A percentile compares a stretch with the other conserved stretches of the same genome.
Evolutionary conservation across 345 rosid species (phyloP).

Genomic region (Angophora floribunda): DNA sequence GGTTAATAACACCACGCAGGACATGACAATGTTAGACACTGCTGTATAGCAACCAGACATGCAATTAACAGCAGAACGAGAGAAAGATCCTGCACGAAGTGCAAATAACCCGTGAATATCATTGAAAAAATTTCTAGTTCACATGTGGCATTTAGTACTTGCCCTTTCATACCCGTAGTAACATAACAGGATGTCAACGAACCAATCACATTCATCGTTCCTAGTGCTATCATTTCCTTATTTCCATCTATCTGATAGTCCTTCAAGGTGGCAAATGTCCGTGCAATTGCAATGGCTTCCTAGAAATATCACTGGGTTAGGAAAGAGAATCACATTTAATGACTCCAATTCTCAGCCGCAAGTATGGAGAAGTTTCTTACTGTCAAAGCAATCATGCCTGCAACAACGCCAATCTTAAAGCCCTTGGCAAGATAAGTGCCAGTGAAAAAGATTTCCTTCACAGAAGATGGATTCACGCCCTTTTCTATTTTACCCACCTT

Average conservation of each 20-base stretch:
- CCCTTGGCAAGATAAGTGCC: conserved; percentile 6
- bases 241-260: conserved; percentile 39
- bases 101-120: background rate
- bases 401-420: conserved; percentile 7
- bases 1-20: conserved; percentile 48
- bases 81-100: conserved; percentile 48
- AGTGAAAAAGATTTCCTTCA: conserved; percentile 1
- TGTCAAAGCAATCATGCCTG: conserved; percentile 9
- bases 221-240: conserved; percentile 40
- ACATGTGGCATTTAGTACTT: background rate
- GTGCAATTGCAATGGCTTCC: conserved; percentile 38
- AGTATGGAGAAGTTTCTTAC: background rate
- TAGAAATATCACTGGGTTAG: background rate
- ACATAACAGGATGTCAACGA: conserved; percentile 32
- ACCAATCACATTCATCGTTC: conserved; percentile 34
- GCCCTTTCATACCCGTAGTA: conserved; percentile 15
- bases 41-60: conserved; percentile 80
- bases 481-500: background rate
- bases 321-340: background rate
- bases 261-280: conserved; percentile 29
- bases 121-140: background rate
- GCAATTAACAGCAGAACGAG: conserved; percentile 76
- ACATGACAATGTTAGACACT: conserved; percentile 74
- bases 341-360: background rate
- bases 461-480: conserved; percentile 6